Percentiles rank a stretch among this genome's conserved stretches.
Conservation (phyloP, 176 grass and related monocot species). For the Ananas comosus region DNA sequence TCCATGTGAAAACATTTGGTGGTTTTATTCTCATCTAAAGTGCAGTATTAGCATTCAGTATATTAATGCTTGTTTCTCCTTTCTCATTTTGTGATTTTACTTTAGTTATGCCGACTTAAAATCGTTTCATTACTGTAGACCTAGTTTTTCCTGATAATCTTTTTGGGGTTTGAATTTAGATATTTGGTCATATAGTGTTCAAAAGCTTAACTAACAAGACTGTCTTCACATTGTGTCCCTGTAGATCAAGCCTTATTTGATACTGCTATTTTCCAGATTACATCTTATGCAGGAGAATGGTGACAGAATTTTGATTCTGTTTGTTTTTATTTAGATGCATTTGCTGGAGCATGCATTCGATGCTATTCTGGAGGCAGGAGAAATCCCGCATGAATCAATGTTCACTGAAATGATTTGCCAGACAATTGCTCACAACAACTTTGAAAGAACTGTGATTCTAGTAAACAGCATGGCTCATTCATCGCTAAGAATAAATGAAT, state of each 20-base stretch:
- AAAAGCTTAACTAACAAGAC: too few species aligned
- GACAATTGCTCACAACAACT: constrained; percentile 22
- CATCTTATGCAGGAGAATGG: not conserved
- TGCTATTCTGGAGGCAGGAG: constrained; percentile 29
- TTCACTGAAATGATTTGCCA: constrained; percentile 38
- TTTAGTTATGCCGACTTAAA: too few species aligned
- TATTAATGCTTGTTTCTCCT: too few species aligned
- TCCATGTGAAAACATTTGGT: not conserved
- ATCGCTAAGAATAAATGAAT: constrained; percentile 32
- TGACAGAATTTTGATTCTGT: not conserved
- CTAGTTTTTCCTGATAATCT: too few species aligned
- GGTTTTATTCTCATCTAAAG: not conserved
- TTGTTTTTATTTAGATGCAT: constrained; percentile 28
- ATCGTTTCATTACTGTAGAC: too few species aligned
- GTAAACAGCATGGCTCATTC: constrained; percentile 40
- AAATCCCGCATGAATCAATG: constrained; percentile 29
- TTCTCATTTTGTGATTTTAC: too few species aligned
- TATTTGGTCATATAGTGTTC: too few species aligned
- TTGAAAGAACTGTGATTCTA: constrained; percentile 23
- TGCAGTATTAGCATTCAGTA: too few species aligned
- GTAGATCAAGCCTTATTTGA: not conserved
- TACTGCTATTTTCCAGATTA: not conserved
- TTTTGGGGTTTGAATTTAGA: too few species aligned
- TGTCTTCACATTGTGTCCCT: not conserved
- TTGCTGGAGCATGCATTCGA: constrained; percentile 49